Evolutionary conservation across 78 protist genomes (phyloP).

Genomic region (Ministeria vibrans): DNA sequence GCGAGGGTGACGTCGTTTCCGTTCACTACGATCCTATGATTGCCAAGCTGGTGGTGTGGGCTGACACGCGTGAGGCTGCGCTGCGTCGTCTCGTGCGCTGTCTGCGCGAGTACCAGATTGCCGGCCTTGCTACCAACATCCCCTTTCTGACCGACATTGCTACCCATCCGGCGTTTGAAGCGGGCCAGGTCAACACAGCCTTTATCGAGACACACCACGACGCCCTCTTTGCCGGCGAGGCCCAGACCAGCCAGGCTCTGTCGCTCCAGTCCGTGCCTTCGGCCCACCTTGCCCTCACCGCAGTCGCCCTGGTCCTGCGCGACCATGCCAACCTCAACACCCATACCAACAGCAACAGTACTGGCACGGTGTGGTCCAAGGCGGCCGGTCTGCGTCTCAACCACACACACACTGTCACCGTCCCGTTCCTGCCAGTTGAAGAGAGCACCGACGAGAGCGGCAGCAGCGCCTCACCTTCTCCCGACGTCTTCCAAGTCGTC

Average conservation of each 20-base stretch:
- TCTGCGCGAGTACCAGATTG: slow-evolving; percentile 57
- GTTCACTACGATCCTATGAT: slow-evolving; percentile 97
- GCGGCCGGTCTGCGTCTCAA: not conserved
- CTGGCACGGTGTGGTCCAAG: not conserved
- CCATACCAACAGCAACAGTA: not conserved
- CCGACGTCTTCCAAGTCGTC: not conserved
- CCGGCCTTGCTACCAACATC: slow-evolving; percentile 82
- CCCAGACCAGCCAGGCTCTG: not conserved
- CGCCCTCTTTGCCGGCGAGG: not conserved
- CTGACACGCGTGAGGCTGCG: slow-evolving; percentile 42
- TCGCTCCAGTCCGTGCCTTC: not conserved
- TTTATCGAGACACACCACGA: slow-evolving; percentile 64
- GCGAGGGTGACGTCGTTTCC: slow-evolving; percentile 80
- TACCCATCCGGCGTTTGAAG: slow-evolving; percentile 58
- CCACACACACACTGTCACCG: not conserved
- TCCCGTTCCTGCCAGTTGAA: not conserved
- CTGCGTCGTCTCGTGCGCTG: slow-evolving; percentile 54
- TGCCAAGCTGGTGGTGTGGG: slow-evolving; percentile 86
- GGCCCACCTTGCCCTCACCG: not conserved
- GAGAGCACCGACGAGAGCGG: not conserved
- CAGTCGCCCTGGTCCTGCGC: not conserved
- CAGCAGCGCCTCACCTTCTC: not conserved
- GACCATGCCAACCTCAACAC: not conserved
- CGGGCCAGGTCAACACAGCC: slow-evolving; percentile 74
- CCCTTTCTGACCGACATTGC: slow-evolving; percentile 74